Percentiles rank a stretch among this genome's conserved stretches.
Evolutionary conservation across 2,329 filamentous ascomycete genomes (phyloP).

Genomic region (Stylonectria norvegica): DNA sequence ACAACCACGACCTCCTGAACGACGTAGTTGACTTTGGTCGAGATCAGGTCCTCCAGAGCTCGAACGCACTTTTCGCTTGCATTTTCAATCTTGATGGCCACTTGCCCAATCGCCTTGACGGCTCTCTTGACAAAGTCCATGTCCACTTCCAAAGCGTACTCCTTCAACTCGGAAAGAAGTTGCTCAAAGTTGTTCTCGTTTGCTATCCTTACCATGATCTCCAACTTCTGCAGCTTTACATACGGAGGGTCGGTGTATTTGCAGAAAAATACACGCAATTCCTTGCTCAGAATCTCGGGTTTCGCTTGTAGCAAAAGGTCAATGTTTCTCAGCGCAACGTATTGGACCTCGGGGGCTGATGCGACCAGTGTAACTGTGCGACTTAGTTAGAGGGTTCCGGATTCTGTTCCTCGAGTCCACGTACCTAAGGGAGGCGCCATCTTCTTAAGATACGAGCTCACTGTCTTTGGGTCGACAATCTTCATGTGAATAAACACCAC

Average conservation of each 20-base stretch:
- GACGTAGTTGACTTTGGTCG: constrained; percentile 98
- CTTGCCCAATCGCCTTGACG: constrained; percentile 94
- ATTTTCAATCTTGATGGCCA: constrained; percentile 96
- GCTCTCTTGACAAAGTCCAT: constrained; percentile 98
- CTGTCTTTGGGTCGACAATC: constrained; percentile 71
- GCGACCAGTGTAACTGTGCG: constrained; percentile 83
- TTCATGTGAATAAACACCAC: constrained; percentile 97
- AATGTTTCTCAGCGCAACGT: constrained; percentile 93
- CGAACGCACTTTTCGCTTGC: constrained; percentile 96
- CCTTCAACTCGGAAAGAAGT: constrained; percentile 87
- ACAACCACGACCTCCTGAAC: constrained; percentile 98
- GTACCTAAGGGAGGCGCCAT: constrained; percentile 93
- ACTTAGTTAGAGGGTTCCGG: neutral
- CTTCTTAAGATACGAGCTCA: constrained; percentile 89
- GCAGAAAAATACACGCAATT: constrained; percentile 98
- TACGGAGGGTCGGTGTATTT: constrained; percentile 99
- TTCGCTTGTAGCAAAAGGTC: constrained; percentile 93
- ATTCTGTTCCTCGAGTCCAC: constrained; percentile 20
- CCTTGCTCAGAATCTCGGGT: constrained; percentile 94
- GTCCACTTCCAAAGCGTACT: constrained; percentile 96
- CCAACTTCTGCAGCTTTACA: constrained; percentile 94
- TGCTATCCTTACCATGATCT: constrained; percentile 99
- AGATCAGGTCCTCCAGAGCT: constrained; percentile 86
- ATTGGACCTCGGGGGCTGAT: constrained; percentile 94
- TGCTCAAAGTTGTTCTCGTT: constrained; percentile 97